Percentiles rank a stretch among this genome's conserved stretches.
Conservation (phyloP, 345 rosid species). For the Melastoma malabathricum region DNA sequence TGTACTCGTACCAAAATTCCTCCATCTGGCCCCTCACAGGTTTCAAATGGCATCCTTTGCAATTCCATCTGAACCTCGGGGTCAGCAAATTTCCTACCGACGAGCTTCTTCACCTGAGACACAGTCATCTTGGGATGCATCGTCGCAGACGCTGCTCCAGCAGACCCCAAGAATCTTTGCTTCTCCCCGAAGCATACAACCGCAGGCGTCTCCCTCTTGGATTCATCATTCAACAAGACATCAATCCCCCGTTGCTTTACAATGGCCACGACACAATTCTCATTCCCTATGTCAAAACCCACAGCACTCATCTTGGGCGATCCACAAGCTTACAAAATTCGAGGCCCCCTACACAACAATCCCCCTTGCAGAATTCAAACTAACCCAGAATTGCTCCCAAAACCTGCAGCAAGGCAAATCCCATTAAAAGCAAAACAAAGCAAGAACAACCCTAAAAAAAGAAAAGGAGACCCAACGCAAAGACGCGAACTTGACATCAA, state of each 20-base stretch:
- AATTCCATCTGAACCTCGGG: constrained; percentile 36
- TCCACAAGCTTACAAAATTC: neutral
- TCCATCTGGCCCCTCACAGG: constrained; percentile 28
- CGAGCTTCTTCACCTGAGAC: constrained; percentile 43
- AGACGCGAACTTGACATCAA: no score
- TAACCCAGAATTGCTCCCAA: no score
- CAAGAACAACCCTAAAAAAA: no score
- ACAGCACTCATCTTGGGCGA: constrained; percentile 34
- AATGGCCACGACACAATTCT: constrained; percentile 37
- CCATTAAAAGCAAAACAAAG: no score
- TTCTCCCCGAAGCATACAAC: constrained; percentile 46
- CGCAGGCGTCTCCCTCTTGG: constrained; percentile 39
- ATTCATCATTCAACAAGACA: constrained; percentile 45
- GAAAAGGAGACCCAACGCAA: no score
- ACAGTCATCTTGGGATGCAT: constrained; percentile 41
- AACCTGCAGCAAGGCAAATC: no score
- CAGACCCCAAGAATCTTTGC: constrained; percentile 41
- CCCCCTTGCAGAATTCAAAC: no score
- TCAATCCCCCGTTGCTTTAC: constrained; percentile 49
- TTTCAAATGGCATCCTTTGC: constrained; percentile 28
- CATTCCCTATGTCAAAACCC: constrained; percentile 51
- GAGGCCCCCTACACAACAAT: no score
- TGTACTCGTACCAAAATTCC: constrained; percentile 32
- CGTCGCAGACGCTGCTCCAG: constrained; percentile 38
- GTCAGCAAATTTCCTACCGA: constrained; percentile 28